Base-by-base conservation (phyloP, 768 basidiomycete species). In the Xerocomus brunneocitrinus region DNA sequence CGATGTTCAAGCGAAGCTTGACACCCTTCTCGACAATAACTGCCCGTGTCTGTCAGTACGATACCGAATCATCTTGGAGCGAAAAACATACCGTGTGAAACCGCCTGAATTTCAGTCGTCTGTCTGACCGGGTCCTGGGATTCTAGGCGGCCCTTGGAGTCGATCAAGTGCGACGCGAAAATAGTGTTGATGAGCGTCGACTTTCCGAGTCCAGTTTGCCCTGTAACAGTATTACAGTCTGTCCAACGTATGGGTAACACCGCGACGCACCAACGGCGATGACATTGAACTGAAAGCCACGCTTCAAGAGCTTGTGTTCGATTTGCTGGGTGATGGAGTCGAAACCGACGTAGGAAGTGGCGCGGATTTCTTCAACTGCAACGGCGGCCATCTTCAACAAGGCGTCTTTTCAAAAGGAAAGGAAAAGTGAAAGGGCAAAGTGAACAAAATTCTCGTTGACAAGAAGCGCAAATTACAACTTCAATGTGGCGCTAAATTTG, bases 241-340 rank as follows among this genome's bases (percentile, higher is more conserved):
- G 25, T n/a, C 45, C 53, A 49, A 28, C 36, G 12, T 3, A 16
- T 25, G 32, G 14, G 24, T 3, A 2, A 35, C 52, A 24, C 25
- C 13, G 24, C 44, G 48, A 81, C 87, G 64, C 61, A 95, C 95
- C 95, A 63, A 88, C 95, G 57, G 92, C 89, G 67, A 98, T 98
- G 56, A 97, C 89, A 67, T 98, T 98, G 83, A 98, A 98, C 79
- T 98, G 92, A 80, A 98, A 98, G 56, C 95, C 95, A 58, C 95
- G 85, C 77, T 98, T 98, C 76, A 98, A 82, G 59, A 98, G 87
- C 82, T 98, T 98, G 81, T 95, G 90, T 79, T 99, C 95, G 63
- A 98, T 98, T 74, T 98, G 95, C 66, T 85, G 83, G 54, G 94
- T 95, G 71, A 98, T 97, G 60, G 89, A 85, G 80, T 98, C 95